phyloP scores from a whole-genome alignment of 306 rosid genomes.

The Luffa acutangula region DNA sequence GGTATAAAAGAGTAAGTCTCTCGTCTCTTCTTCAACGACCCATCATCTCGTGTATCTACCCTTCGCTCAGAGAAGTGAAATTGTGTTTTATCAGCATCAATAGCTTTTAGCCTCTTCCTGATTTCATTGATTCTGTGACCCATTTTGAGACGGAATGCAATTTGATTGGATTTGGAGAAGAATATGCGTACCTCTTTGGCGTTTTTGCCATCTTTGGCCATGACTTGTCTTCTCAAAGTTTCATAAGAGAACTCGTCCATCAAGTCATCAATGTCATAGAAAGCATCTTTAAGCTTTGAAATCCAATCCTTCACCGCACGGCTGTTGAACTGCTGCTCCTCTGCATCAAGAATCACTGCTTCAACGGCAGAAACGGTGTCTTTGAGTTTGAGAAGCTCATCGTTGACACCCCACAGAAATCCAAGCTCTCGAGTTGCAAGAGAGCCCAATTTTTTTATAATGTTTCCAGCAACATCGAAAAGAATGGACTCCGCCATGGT shows the following conservation, averaged over 20 bases:
- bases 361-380: not conserved
- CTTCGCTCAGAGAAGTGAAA: not conserved
- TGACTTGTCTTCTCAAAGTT: conserved; percentile 10
- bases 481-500: conserved; percentile 3
- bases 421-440: not conserved
- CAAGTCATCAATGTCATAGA: conserved; percentile 10
- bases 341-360: conserved; percentile 18
- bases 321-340: conserved; percentile 11
- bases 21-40: not conserved
- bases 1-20: not conserved
- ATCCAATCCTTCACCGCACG: conserved; percentile 13
- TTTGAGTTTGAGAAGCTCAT: conserved; percentile 3
- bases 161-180: not conserved
- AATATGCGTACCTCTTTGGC: conserved; percentile 10
- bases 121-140: conserved; percentile 1
- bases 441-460: not conserved
- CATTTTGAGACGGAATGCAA: conserved; percentile 5
- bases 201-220: not conserved
- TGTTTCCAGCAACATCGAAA: not conserved
- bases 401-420: not conserved
- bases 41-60: not conserved
- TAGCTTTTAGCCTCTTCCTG: not conserved
- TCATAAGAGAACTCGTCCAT: conserved; percentile 17
- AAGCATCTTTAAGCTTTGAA: not conserved
- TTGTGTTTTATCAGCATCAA: not conserved